Evolutionary conservation across 1,284 basidiomycete species (phyloP).

Genomic region (Ganoderma lingzhi): DNA sequence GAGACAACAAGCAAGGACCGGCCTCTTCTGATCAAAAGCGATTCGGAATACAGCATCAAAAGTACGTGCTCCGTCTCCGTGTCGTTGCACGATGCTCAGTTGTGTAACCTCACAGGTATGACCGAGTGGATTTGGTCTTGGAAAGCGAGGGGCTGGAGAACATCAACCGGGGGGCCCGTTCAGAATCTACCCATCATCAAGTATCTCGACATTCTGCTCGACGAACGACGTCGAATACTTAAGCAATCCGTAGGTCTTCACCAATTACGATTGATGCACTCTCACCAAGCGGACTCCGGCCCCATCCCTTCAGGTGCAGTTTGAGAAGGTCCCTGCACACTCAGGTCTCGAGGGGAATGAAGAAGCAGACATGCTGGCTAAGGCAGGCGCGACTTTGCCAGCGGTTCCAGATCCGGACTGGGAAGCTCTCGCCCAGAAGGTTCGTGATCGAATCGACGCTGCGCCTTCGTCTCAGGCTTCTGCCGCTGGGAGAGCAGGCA

Average conservation of each 20-base stretch:
- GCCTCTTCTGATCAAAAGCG: constrained; percentile 74
- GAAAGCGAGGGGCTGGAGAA: constrained; percentile 60
- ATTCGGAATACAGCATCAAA: constrained; percentile 81
- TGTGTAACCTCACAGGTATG: constrained; percentile 54
- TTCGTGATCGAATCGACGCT: constrained; percentile 15
- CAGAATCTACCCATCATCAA: constrained; percentile 71
- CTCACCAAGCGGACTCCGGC: no score
- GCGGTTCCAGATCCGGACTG: constrained; percentile 62
- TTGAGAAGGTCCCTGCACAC: constrained; percentile 79
- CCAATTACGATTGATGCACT: not conserved
- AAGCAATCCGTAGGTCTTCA: constrained; percentile 48
- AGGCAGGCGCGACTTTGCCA: constrained; percentile 55
- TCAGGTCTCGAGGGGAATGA: constrained; percentile 79
- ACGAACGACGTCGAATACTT: constrained; percentile 49
- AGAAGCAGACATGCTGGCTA: constrained; percentile 76
- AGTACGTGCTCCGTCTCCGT: constrained; percentile 49
- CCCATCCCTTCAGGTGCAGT: constrained; percentile 45
- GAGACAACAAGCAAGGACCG: constrained; percentile 66
- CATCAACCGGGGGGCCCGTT: constrained; percentile 58
- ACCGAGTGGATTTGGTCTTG: constrained; percentile 68
- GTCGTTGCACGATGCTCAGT: not conserved
- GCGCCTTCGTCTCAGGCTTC: not conserved
- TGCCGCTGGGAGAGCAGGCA: not conserved
- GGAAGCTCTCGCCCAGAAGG: constrained; percentile 40
- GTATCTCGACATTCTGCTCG: constrained; percentile 63